A percentile compares a stretch with the other conserved stretches of the same genome.
Evolutionary conservation across 2,329 filamentous ascomycete genomes (phyloP).

Genomic region (Zasmidium citrigriseum): DNA sequence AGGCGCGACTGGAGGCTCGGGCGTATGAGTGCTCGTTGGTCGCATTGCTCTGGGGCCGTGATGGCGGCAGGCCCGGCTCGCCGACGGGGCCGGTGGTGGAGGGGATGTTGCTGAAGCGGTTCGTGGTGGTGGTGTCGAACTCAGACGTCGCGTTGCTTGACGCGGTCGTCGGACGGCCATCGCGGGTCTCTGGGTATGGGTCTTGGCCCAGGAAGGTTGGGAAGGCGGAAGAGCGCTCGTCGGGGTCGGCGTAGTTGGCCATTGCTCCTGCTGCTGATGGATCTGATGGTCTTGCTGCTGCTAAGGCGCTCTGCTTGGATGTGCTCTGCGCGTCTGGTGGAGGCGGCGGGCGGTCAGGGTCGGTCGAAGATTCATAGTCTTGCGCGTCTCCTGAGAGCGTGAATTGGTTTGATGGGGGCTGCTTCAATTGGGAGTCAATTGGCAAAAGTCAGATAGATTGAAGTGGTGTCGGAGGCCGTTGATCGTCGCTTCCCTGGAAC

Average conservation of each 20-base stretch:
- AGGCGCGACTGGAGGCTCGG: constrained; percentile 13
- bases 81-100: constrained; percentile 48
- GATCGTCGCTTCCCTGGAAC: neutral
- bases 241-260: neutral
- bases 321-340: neutral
- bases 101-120: constrained; percentile 21
- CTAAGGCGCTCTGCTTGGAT: neutral
- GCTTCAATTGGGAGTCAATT: neutral
- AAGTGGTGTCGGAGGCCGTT: neutral
- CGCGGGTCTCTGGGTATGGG: constrained; percentile 12
- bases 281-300: too few species aligned
- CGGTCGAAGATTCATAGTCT: constrained; percentile 11
- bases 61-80: constrained; percentile 50
- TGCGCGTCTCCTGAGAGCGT: neutral
- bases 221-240: constrained; percentile 17
- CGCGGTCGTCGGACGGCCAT: constrained; percentile 11
- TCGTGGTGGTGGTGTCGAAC: constrained; percentile 14
- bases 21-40: constrained; percentile 32
- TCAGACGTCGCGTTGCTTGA: constrained; percentile 25
- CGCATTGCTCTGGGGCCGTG: constrained; percentile 38
- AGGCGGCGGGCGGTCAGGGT: neutral
- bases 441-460: neutral
- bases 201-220: constrained; percentile 32
- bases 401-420: neutral
- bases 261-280: too few species aligned